Conservation (phyloP, 768 basidiomycete genomes). For the Tylopilus vinaceipallidus region DNA sequence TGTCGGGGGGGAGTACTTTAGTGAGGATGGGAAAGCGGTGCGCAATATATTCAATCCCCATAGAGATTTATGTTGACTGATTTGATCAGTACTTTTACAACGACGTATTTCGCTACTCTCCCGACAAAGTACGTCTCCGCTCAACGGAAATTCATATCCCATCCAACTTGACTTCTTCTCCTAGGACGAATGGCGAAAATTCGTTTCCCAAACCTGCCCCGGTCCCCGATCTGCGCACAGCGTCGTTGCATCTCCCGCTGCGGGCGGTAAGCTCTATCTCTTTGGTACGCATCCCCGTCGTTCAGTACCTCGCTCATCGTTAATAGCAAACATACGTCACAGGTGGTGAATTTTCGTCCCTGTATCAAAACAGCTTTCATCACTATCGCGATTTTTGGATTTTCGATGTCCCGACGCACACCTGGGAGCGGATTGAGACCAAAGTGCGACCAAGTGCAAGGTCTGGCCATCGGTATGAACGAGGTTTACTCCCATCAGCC, state of each 20-base stretch:
- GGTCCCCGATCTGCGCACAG: constrained; percentile 89
- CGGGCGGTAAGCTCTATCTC: constrained; percentile 84
- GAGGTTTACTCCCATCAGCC: not conserved
- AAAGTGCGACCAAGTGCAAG: constrained; percentile 77
- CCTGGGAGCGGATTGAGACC: constrained; percentile 89
- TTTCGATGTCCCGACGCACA: constrained; percentile 74
- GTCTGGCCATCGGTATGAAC: constrained; percentile 70
- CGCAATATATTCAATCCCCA: constrained; percentile 8
- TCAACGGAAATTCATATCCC: not conserved
- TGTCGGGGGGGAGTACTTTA: constrained; percentile 86
- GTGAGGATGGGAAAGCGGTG: constrained; percentile 80
- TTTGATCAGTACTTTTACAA: constrained; percentile 73
- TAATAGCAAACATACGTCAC: not conserved
- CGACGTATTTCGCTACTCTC: constrained; percentile 83
- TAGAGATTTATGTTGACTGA: not conserved
- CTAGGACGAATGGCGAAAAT: constrained; percentile 87
- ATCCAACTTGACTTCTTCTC: not conserved
- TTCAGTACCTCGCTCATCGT: not conserved
- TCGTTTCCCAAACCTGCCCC: constrained; percentile 80
- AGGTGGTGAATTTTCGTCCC: constrained; percentile 86
- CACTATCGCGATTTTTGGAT: constrained; percentile 90
- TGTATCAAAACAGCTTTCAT: constrained; percentile 81
- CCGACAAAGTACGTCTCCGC: constrained; percentile 58
- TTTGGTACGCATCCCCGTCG: constrained; percentile 51
- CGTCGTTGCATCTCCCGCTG: constrained; percentile 65